phyloP scores from a whole-genome alignment of 163 green algal species.

The Prototheca stagnorum region DNA sequence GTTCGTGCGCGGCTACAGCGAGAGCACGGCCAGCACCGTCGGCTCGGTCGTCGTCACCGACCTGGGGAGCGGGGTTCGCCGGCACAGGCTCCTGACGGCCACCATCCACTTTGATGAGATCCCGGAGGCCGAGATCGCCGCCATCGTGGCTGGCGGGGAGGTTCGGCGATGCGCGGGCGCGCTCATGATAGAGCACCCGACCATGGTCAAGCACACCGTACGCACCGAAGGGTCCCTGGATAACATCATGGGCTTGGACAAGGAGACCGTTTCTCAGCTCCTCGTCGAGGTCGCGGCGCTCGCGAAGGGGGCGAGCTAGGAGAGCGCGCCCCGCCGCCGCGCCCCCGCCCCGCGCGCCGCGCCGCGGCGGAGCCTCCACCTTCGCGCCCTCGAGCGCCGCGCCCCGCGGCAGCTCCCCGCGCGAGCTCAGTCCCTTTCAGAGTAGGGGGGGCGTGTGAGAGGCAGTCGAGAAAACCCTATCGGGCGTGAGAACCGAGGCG shows the following conservation, averaged over 20 bases:
- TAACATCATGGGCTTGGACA: conserved; percentile 56
- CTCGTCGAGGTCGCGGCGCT: conserved; percentile 17
- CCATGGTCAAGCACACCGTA: conserved; percentile 42
- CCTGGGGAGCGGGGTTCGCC: conserved; percentile 22
- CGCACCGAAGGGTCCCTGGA: conserved; percentile 53
- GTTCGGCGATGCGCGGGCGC: conserved; percentile 56
- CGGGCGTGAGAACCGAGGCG: too few relatives aligned
- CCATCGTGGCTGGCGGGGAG: conserved; percentile 45
- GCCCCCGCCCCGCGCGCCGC: too few relatives aligned
- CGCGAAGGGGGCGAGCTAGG: too few relatives aligned
- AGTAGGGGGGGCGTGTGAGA: too few relatives aligned
- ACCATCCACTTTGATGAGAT: conserved; percentile 52
- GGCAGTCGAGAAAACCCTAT: too few relatives aligned
- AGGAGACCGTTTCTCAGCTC: conserved; percentile 27
- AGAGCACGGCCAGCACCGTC: conserved; percentile 36
- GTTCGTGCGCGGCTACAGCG: conserved; percentile 44
- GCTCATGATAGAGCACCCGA: conserved; percentile 69
- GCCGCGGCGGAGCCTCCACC: too few relatives aligned
- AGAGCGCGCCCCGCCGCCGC: too few relatives aligned
- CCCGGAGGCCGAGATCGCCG: conserved; percentile 37
- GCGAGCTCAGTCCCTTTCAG: too few relatives aligned
- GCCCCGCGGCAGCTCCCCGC: too few relatives aligned
- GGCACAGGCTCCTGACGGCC: conserved; percentile 30
- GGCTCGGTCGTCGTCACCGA: conserved; percentile 49
- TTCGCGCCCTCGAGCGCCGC: too few relatives aligned